Base-by-base conservation (phyloP, 2,329 filamentous ascomycete genomes). In the Trichoderma aggressivum region DNA sequence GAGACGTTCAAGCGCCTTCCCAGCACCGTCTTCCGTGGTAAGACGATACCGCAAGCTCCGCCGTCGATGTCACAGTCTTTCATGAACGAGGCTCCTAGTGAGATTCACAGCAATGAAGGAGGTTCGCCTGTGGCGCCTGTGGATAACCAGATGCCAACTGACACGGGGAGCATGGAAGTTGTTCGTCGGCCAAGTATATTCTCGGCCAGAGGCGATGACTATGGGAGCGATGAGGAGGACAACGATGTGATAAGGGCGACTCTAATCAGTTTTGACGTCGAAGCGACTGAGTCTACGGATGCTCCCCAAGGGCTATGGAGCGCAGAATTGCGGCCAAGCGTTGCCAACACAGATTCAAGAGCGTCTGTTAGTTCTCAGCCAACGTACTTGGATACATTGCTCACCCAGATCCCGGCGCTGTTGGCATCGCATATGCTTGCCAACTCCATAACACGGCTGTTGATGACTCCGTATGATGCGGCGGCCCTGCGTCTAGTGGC, bases 241-340 rank as follows among this genome's bases (percentile, higher is more conserved):
- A 81, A 85, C 16, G 87, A 88, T 61, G 82, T 85, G 61, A 80
- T 89, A 28, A 87, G 84, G 69, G 84, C 87, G 1, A 88, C 87
- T 0, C 79, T 89, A 6, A 89, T 90, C 65, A 89, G 86, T 73
- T 89, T 90, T 70, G 88, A 90, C 70, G 87, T 89, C 32, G 88
- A 90, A 73, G 85, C 87, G 0, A 85, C 84, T 4, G 87, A 89
- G 60, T 81, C 86, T 0, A 83, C 81, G 3, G 85, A 87, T 61
- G 82, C 83, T 3, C 84, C 85, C 1, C 80, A 84, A 2, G 87
- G 86, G 16, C 77, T 87, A 1, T 90, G 88, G 88, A 87, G 86
- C 5, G 87, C 88, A 14, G 88, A 90, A 75, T 77, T 89, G 21
- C 84, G 87, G 0, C 86, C 87, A 3, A 89, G 84, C 72, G 78